These are phyloP conservation scores for Citrus mangshanensis DNA, from an alignment of 345 rosid species.

Conservation along the genomic window DNA sequence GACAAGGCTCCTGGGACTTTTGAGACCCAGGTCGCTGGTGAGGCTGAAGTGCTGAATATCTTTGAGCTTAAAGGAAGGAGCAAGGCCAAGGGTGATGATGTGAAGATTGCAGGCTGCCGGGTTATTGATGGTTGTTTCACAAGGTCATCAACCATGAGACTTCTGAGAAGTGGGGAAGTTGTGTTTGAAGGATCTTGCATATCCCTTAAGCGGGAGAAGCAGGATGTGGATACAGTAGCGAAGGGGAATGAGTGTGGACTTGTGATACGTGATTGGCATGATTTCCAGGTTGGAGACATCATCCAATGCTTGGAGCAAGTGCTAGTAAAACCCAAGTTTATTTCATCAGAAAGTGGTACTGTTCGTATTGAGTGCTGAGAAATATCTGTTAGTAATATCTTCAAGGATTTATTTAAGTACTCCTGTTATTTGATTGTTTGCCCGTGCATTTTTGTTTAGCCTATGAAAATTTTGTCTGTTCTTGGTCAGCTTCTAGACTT, in stretches of 20 bases:
- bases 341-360: constrained; percentile 85
- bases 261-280: constrained; percentile 62
- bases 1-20: constrained; percentile 83
- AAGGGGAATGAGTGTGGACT: constrained; percentile 91
- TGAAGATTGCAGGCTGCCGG: constrained; percentile 88
- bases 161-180: constrained; percentile 84
- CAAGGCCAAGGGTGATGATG: constrained; percentile 60
- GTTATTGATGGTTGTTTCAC: constrained; percentile 66
- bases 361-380: constrained; percentile 69
- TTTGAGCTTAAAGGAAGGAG: constrained; percentile 84
- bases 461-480: background rate
- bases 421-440: background rate
- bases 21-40: constrained; percentile 80
- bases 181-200: constrained; percentile 74
- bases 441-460: background rate
- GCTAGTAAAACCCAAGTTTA: constrained; percentile 76
- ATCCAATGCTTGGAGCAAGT: constrained; percentile 84
- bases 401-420: background rate
- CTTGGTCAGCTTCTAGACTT: background rate
- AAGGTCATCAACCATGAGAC: constrained; percentile 68
- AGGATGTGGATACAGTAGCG: constrained; percentile 78
- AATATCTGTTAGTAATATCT: background rate
- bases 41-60: constrained; percentile 71
- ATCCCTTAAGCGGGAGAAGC: constrained; percentile 84
- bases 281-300: constrained; percentile 76